phyloP scores from a whole-genome alignment of 2,329 filamentous ascomycete genomes.

The Trichoderma simmonsii region DNA sequence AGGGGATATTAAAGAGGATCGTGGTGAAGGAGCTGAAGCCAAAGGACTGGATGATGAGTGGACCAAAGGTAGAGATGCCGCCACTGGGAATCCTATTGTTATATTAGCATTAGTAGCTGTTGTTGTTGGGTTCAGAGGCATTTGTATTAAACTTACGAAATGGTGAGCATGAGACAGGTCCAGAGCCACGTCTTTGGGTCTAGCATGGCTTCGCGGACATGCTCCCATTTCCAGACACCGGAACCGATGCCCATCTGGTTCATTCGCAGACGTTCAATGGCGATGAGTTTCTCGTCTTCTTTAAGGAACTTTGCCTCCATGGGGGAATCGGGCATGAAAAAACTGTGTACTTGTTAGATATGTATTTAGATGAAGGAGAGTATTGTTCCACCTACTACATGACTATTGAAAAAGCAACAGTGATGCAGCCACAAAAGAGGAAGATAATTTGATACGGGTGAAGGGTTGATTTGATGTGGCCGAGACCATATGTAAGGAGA shows the following conservation, averaged over 20 bases:
- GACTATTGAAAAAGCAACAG: constrained; percentile 44
- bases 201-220: constrained; percentile 37
- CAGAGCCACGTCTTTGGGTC: constrained; percentile 45
- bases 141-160: constrained; percentile 41
- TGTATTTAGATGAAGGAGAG: constrained; percentile 24
- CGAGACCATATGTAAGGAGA: constrained; percentile 31
- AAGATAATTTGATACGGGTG: constrained; percentile 43
- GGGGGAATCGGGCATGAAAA: constrained; percentile 63
- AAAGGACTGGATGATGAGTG: constrained; percentile 56
- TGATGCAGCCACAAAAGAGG: constrained; percentile 36
- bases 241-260: constrained; percentile 46
- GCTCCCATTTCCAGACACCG: constrained; percentile 40
- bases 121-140: neutral
- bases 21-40: constrained; percentile 55
- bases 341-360: constrained; percentile 22
- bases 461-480: constrained; percentile 30
- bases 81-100: constrained; percentile 46
- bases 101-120: neutral
- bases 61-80: constrained; percentile 57
- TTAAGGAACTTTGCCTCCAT: constrained; percentile 56
- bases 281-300: constrained; percentile 54
- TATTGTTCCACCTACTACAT: constrained; percentile 40
- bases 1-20: constrained; percentile 60
- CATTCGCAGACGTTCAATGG: constrained; percentile 53
- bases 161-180: constrained; percentile 47